Evolutionary conservation across 306 rosid genomes (phyloP).

Genomic region (Astragalus glycyphyllos): DNA sequence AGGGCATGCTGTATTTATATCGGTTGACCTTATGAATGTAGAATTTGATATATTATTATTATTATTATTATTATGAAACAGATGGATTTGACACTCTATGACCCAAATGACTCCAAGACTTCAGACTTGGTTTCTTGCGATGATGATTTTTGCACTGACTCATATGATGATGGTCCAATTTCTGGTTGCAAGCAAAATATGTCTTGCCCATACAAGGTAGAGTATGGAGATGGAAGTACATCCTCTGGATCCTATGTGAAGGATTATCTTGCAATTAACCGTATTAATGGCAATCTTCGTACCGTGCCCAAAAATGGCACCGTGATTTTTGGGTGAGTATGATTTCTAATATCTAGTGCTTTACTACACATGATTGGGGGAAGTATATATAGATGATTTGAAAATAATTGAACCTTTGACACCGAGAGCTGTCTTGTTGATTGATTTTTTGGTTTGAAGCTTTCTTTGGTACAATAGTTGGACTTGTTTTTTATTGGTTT

Average conservation of each 20-base stretch:
- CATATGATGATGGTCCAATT: constrained; percentile 55
- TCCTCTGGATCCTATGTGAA: constrained; percentile 75
- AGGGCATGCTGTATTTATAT: not conserved
- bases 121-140: constrained; percentile 65
- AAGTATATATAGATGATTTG: constrained; percentile 8
- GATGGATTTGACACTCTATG: constrained; percentile 70
- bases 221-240: constrained; percentile 87
- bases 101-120: constrained; percentile 61
- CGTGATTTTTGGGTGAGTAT: constrained; percentile 77
- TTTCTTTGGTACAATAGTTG: not conserved
- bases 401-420: constrained; percentile 28
- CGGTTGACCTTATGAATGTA: constrained; percentile 35
- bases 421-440: not conserved
- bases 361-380: not conserved
- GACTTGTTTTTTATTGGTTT: no score
- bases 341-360: constrained; percentile 37
- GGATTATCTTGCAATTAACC: constrained; percentile 64
- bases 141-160: constrained; percentile 67
- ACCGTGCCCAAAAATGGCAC: constrained; percentile 52
- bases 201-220: constrained; percentile 66
- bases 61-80: constrained; percentile 48
- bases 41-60: constrained; percentile 37
- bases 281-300: constrained; percentile 55
- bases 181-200: constrained; percentile 58
- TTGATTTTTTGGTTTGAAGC: not conserved